Evolutionary conservation across 345 rosid genomes (phyloP).

Genomic region (Lepidium didymum): DNA sequence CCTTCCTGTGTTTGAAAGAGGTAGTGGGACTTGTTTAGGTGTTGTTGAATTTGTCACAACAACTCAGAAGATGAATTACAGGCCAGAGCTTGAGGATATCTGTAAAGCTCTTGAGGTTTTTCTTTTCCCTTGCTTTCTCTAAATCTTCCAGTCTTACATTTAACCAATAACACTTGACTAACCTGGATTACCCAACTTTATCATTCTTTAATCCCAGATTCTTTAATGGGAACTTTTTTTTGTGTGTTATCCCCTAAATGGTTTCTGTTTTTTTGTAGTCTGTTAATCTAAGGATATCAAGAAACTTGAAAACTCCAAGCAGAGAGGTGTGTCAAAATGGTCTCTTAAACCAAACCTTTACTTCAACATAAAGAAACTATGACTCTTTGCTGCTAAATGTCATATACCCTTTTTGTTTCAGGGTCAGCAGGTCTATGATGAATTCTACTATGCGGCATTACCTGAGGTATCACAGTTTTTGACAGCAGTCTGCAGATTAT

Average conservation of each 20-base stretch:
- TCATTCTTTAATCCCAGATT: not conserved
- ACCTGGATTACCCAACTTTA: not conserved
- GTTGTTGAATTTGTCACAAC: constrained; percentile 89
- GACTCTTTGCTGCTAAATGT: not conserved
- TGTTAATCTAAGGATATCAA: constrained; percentile 72
- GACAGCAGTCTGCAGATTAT: constrained; percentile 47
- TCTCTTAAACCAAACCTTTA: constrained; percentile 1
- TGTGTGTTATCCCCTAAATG: constrained; percentile 20
- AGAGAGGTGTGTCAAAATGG: constrained; percentile 40
- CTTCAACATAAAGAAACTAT: not conserved
- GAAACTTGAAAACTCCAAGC: constrained; percentile 40
- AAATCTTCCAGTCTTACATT: not conserved
- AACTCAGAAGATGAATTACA: constrained; percentile 56
- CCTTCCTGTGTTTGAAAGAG: constrained; percentile 77
- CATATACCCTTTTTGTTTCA: constrained; percentile 14
- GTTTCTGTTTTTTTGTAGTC: constrained; percentile 44
- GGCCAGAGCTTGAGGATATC: constrained; percentile 66
- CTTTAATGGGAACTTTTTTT: not conserved
- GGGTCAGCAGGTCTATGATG: constrained; percentile 41
- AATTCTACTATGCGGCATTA: constrained; percentile 44
- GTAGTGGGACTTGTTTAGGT: constrained; percentile 73
- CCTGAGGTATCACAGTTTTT: constrained; percentile 51
- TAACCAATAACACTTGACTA: not conserved
- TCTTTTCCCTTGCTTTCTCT: constrained; percentile 1
- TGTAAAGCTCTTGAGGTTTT: constrained; percentile 92